Base-by-base conservation (phyloP, 495 filamentous ascomycete genomes). In the Neurospora hispaniola region DNA sequence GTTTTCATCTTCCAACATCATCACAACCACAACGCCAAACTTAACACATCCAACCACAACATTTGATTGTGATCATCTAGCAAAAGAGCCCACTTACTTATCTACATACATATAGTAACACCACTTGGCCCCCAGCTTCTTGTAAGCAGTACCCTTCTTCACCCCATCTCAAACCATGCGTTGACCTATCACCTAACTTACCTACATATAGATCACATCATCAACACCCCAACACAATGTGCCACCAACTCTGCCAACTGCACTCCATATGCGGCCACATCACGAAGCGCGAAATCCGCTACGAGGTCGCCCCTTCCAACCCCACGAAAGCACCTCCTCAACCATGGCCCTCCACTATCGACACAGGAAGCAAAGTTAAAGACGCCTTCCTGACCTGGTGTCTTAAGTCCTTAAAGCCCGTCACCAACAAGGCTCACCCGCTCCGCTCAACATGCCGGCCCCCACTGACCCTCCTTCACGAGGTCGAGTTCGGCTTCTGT, bases 51-150 rank as follows among this genome's bases (percentile, higher is more conserved):
- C 8, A 16, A 59, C 5, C 23, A 0, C 0, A 27, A 0, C 6
- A 31, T 27, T 59, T 59, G 23, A 14, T 59, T 12, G 48, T 16
- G 0, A 31, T 4, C 0, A 0, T 0, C 2, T 31, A 5, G 1
- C 12, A 27, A 0, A 27, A 3, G 1, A 31, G 0, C 0, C 0
- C 4, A 6, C 12, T 2, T 7, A 16, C 2, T 9, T 11, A 31
- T 8, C 39, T 39, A 39, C 0, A 39, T 59, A 2, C n/a, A n/a
- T n/a, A 23, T 59, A 11, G 16, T 0, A 59, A 31, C 0, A 14
- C 11, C 5, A 59, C 10, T 16, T 0, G 16, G 5, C 0, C 4
- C 0, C 16, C 0, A 14, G 0, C 0, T 54, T 5, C 0, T 2
- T 0, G 48, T 59, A 59, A 59, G 23, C n/a, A n/a, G n/a, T n/a